Evolutionary conservation across 2,329 filamentous ascomycete species (phyloP), one percentile per base, ranked within the genome.

Genomic region (Plectosphaerella sp.): DNA sequence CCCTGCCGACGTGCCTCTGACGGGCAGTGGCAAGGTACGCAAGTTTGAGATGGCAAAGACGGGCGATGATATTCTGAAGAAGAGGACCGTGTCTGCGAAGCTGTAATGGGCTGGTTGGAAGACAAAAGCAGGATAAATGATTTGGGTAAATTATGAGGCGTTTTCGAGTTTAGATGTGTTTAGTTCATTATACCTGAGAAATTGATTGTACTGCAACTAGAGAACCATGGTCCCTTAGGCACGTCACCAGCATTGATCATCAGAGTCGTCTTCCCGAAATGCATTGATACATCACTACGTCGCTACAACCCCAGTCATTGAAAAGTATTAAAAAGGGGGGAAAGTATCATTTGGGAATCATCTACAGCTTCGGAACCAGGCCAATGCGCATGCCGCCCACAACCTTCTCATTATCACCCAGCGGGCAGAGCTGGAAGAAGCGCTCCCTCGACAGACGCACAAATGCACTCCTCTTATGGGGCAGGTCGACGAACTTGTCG

Each of bases 1-100:
- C 22, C 77, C 82, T 2, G 59, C 60, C 1, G 70, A 72, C 2
- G 74, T 87, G 33, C 86, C 86, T 10, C 70, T 88, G 62, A 88
- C 86, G n/a, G 85, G 85, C 1, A 88, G 85, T 62, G 86, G 86
- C 4, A 89, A 89, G 69, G 81, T 88, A 51, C 78, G 83, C 60
- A 88, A 88, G 70, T 83, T 79, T 59, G 80, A 84, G 70, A 80
- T 83, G 76, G 79, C 79, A 5, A 71, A 75, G 64, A 58, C 80
- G 37, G 80, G 78, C 0, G 76, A 80, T 53, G 74, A 82, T 57
- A 65, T 85, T 20, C 60, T 86, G 61, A 70, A 70, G 54, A 67
- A 69, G 53, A 25, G 48, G 15, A 69, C 71, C 24, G 49, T 54
- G n/a, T 66, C 67, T 20, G 70, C 75, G 47, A 77, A 74, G 67